Evolutionary conservation across 2,329 filamentous ascomycete genomes (phyloP).

Genomic region (Penicillium brevicompactum): DNA sequence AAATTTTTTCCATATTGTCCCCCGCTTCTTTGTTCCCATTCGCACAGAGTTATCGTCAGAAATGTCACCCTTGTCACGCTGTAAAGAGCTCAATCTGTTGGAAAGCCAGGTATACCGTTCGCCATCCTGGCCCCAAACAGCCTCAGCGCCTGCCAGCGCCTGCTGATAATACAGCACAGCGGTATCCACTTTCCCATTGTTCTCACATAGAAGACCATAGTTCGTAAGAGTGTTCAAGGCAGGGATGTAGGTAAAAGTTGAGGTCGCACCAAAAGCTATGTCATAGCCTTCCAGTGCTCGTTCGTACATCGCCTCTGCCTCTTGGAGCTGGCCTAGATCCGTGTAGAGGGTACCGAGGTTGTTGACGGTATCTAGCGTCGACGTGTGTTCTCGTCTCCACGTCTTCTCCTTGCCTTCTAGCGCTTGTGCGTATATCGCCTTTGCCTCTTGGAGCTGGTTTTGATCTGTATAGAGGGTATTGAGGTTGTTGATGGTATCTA

Average conservation of each 20-base stretch:
- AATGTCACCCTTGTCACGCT: not conserved
- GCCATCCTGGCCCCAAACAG: not conserved
- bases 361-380: not conserved
- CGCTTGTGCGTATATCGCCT: not conserved
- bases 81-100: not conserved
- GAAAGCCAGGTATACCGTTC: not conserved
- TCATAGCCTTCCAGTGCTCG: not conserved
- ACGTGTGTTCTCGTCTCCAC: not conserved
- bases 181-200: not conserved
- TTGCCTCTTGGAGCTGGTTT: slow-evolving; percentile 4
- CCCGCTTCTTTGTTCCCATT: not conserved
- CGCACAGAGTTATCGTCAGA: not conserved
- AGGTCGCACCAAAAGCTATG: not conserved
- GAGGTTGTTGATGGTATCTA: slow-evolving; percentile 1
- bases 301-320: not conserved
- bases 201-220: not conserved
- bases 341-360: not conserved
- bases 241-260: not conserved
- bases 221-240: not conserved
- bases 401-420: slow-evolving; percentile 2
- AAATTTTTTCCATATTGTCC: not conserved
- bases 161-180: not conserved
- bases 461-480: not conserved
- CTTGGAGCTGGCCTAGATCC: not conserved
- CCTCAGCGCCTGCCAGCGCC: not conserved